Evolutionary conservation across 202 grass and related monocot genomes (phyloP), one percentile per base, ranked within the genome.

Genomic region (Elaeis oleifera): DNA sequence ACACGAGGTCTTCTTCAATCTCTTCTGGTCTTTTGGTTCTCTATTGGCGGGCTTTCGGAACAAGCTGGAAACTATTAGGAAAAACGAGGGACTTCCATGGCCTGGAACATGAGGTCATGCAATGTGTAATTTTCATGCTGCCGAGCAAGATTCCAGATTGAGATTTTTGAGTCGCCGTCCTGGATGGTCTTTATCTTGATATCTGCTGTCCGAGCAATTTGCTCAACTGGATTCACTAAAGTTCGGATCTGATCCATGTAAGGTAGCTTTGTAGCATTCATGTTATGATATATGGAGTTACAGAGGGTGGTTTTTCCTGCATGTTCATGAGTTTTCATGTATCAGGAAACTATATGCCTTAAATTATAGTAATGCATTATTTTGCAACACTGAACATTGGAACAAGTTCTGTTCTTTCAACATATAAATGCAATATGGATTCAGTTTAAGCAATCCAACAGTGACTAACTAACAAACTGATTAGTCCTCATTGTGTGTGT

Each of bases 301-400:
- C 76, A 83, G 52, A 97, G 70, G 4, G 26, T 84, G 65, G 55
- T 92, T 79, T 97, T 97, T 84, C 88, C 84, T 97, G 82, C 78
- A 83, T 57, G 23, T 17, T 16, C 56, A 89, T 63, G 56, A 23
- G 74, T 64, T 70, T 76, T 69, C 2, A 64, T 57, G 27, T 25
- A 71, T 80, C 53, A 85, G 6, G 62, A 65, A 51, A 8, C 14
- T 20, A 16, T 23, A 39, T 44, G 44, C 14, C 17, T 7, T 59
- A 28, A 27, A 16, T 15, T 59, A 9, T 36, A 11, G 1, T 9
- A 36, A 36, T 36, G 32, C 6, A 11, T 8, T 8, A 11, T 11
- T 24, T 24, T 24, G 32, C 7, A 6, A 9, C 6, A 2, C 32
- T 11, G 27, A 28, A 36, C 6, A 11, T 36, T 36, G 32, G 9